Evolutionary conservation across 371 early-diverging fungal genomes (phyloP).

Genomic region (Mortierella sp.): DNA sequence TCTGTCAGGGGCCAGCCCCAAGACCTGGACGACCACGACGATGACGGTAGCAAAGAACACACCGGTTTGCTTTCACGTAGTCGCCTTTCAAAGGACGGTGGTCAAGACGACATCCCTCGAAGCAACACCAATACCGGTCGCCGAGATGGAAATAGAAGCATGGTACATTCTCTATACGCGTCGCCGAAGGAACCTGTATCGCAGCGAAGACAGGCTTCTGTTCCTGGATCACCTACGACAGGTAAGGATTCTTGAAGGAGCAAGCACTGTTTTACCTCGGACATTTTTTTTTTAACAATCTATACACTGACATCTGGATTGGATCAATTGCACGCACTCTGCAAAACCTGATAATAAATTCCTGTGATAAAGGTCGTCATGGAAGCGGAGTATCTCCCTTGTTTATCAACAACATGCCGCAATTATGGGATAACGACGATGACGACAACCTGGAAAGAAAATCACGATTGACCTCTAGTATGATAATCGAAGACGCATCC

Average conservation of each 20-base stretch:
- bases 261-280: neutral
- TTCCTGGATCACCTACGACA: constrained; percentile 22
- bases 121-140: constrained; percentile 1
- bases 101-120: neutral
- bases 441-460: neutral
- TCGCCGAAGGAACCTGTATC: constrained; percentile 22
- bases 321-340: neutral
- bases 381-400: neutral
- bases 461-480: constrained; percentile 15
- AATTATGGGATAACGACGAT: constrained; percentile 19
- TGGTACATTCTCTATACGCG: constrained; percentile 39
- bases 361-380: neutral
- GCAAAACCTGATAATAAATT: neutral
- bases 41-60: constrained; percentile 36
- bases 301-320: neutral
- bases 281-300: neutral
- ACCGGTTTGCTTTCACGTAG: constrained; percentile 17
- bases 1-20: neutral
- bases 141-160: constrained; percentile 22
- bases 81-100: neutral
- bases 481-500: constrained; percentile 37
- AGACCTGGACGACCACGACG: constrained; percentile 20
- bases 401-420: constrained; percentile 23
- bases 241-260: constrained; percentile 5
- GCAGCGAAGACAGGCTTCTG: constrained; percentile 27